Percentiles rank a stretch among this genome's conserved stretches.
Evolutionary conservation across 2,329 filamentous ascomycete genomes (phyloP).

Genomic region (Alternaria triticina): DNA sequence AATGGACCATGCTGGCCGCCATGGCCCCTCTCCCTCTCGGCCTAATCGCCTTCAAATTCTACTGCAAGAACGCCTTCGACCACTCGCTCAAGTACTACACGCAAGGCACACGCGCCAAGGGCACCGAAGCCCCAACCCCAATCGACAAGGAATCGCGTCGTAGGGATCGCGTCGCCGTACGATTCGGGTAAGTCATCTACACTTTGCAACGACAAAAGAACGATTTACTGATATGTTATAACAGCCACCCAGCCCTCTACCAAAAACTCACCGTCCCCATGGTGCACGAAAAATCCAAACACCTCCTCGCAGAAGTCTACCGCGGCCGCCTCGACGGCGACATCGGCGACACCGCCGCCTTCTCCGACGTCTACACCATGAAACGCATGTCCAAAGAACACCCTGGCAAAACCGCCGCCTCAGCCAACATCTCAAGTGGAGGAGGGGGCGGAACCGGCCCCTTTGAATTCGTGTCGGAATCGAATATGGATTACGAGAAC

Average conservation of each 20-base stretch:
- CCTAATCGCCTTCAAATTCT: conserved; percentile 83
- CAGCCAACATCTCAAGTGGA: conserved; percentile 8
- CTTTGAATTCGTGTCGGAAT: conserved; percentile 89
- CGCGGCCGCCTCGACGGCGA: conserved; percentile 76
- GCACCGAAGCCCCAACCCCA: conserved; percentile 51
- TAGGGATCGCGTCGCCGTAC: conserved; percentile 73
- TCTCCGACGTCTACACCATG: conserved; percentile 82
- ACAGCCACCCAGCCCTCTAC: conserved; percentile 83
- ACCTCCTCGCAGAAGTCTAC: conserved; percentile 84
- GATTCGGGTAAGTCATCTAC: conserved; percentile 63
- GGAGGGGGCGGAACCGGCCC: conserved; percentile 52
- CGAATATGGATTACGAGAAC: conserved; percentile 85
- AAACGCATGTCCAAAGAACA: conserved; percentile 73
- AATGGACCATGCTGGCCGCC: conserved; percentile 65
- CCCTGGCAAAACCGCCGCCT: conserved; percentile 59
- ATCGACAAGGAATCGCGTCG: conserved; percentile 52
- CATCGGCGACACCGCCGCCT: conserved; percentile 65
- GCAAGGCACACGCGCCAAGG: conserved; percentile 64
- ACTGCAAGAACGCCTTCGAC: conserved; percentile 79
- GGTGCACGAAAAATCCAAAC: conserved; percentile 90
- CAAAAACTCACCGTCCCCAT: conserved; percentile 90
- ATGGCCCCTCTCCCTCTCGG: conserved; percentile 79
- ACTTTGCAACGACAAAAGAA: too few species aligned
- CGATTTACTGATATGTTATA: neutral
- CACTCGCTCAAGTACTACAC: conserved; percentile 81